A percentile compares a stretch with the other conserved stretches of the same genome.
These are phyloP conservation scores for Oenanthe javanica DNA, from an alignment of 140 eudicot genomes.

Conservation along the genomic window DNA sequence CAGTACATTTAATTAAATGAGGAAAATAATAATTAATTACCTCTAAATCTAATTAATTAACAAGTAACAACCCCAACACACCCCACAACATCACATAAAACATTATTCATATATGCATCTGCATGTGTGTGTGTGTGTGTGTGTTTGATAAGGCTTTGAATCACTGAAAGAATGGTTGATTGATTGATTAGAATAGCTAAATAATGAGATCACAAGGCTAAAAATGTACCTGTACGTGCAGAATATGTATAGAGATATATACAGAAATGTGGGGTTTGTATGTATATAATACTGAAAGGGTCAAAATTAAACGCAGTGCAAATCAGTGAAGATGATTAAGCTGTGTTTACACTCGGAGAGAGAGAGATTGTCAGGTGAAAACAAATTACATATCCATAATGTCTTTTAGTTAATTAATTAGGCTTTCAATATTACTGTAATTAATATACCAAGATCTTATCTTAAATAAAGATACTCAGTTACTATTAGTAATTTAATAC, in stretches of 20 bases:
- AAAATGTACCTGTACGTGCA: slow-evolving; percentile 1
- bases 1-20: neutral
- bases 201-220: neutral
- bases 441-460: neutral
- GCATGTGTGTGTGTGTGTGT: neutral
- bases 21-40: neutral
- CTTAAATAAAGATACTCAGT: neutral
- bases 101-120: neutral
- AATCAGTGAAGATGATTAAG: slow-evolving; percentile 6
- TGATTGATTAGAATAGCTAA: neutral
- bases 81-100: neutral
- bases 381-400: neutral
- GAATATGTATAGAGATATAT: neutral
- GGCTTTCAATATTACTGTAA: neutral
- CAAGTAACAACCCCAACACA: neutral
- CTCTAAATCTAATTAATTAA: neutral
- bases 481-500: too few relatives aligned
- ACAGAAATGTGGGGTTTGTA: neutral
- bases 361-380: neutral
- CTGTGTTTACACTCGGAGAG: neutral
- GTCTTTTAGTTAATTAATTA: neutral
- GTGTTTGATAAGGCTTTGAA: neutral
- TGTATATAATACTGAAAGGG: neutral
- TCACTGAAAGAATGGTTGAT: neutral
- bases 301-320: neutral